Evolutionary conservation across 495 filamentous ascomycete genomes (phyloP).

Genomic region (Xylaria grammica): DNA sequence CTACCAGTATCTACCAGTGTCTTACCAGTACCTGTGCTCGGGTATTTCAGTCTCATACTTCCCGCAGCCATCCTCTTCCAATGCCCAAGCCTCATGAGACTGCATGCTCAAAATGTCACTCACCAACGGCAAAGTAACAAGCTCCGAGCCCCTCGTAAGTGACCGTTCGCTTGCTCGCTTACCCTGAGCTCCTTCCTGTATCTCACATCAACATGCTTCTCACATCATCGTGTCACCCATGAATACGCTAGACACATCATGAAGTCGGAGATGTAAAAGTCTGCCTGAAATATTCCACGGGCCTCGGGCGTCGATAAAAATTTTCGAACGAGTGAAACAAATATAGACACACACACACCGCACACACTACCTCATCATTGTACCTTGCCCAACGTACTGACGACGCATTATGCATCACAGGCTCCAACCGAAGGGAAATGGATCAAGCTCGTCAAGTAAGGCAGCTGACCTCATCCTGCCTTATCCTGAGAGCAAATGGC

Average conservation of each 20-base stretch:
- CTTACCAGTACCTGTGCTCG: too few relatives aligned
- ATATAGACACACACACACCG: too few relatives aligned
- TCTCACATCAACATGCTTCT: background rate
- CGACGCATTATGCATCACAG: slow-evolving; percentile 30
- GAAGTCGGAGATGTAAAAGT: background rate
- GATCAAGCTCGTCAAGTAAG: slow-evolving; percentile 61
- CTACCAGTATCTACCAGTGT: too few relatives aligned
- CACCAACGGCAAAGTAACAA: slow-evolving; percentile 21
- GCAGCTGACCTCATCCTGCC: background rate
- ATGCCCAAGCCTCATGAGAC: background rate
- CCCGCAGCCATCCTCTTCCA: background rate
- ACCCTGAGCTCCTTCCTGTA: background rate
- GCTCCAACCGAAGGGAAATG: slow-evolving; percentile 69
- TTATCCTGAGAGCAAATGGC: too few relatives aligned
- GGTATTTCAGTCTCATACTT: background rate
- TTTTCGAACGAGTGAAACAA: too few relatives aligned
- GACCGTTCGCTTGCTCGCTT: too few relatives aligned
- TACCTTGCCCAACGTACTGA: background rate
- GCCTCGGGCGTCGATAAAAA: too few relatives aligned
- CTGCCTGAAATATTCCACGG: background rate
- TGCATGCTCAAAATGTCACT: slow-evolving; percentile 20
- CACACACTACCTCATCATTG: background rate
- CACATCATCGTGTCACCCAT: slow-evolving; percentile 20
- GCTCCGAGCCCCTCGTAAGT: slow-evolving; percentile 24
- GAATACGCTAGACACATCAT: too few relatives aligned